Conservation (phyloP, 176 grass and related monocot genomes). For the Melocanna baccifera region DNA sequence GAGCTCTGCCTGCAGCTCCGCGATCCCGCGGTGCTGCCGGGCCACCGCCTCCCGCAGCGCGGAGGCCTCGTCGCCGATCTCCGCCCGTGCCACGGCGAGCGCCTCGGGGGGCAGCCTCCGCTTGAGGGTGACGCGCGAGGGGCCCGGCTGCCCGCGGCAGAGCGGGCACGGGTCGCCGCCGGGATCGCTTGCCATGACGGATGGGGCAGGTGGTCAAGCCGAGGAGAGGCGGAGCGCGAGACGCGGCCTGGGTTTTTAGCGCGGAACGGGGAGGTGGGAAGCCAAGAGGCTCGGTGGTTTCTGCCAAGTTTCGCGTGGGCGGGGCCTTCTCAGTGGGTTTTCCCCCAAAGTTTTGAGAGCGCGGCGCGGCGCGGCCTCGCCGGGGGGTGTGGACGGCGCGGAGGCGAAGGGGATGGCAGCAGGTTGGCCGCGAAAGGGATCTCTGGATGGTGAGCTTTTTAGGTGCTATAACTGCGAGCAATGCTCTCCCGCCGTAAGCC, state of each 20-base stretch:
- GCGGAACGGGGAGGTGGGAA: not conserved
- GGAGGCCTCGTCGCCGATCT: slow-evolving; percentile 1
- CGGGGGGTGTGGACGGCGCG: no score
- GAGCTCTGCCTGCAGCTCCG: slow-evolving; percentile 53
- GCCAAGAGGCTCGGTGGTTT: not conserved
- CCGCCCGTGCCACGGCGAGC: not conserved
- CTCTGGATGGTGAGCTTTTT: no score
- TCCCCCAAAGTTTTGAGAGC: not conserved
- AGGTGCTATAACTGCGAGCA: no score
- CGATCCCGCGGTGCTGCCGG: slow-evolving; percentile 28
- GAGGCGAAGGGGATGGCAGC: not conserved
- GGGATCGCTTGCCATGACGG: not conserved
- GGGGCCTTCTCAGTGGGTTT: not conserved
- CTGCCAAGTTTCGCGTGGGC: not conserved
- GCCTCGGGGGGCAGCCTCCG: not conserved
- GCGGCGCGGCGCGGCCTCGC: no score
- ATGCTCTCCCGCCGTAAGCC: not conserved
- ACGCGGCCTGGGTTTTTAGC: not conserved
- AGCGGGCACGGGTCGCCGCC: slow-evolving; percentile 19
- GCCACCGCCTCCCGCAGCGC: slow-evolving; percentile 36
- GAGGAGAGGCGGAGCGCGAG: slow-evolving; percentile 7
- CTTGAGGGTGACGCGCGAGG: slow-evolving; percentile 32
- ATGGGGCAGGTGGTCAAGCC: not conserved
- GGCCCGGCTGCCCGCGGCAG: slow-evolving; percentile 8
- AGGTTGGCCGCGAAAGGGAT: not conserved